Conservation (phyloP, 2,329 filamentous ascomycete species). For the Scedosporium apiospermum region DNA sequence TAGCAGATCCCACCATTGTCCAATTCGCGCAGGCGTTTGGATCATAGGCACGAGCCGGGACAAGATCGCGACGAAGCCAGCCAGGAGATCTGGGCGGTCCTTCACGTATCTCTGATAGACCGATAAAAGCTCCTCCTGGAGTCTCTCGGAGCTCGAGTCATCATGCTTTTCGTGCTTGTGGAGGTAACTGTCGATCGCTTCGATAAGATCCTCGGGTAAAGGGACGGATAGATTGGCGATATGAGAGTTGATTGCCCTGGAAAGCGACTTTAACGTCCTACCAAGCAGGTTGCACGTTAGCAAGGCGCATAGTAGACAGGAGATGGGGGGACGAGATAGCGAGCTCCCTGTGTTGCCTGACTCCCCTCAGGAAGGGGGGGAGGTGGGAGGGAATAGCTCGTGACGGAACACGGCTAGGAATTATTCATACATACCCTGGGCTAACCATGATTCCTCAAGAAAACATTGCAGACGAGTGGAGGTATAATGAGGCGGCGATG, state of each 20-base stretch:
- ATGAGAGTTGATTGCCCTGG: constrained; percentile 45
- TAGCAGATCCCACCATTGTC: constrained; percentile 64
- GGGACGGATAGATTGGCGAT: constrained; percentile 43
- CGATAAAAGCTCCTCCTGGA: constrained; percentile 62
- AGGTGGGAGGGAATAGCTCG: neutral
- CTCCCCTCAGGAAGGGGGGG: neutral
- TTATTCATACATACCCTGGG: neutral
- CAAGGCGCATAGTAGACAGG: neutral
- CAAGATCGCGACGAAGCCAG: constrained; percentile 60
- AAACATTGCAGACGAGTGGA: neutral
- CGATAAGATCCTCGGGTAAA: constrained; percentile 55
- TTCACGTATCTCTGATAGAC: constrained; percentile 58
- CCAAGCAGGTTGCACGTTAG: constrained; percentile 7
- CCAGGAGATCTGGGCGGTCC: constrained; percentile 44
- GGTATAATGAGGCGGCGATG: neutral
- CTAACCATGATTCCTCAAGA: neutral
- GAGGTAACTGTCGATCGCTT: constrained; percentile 57
- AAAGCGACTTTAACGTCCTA: constrained; percentile 52
- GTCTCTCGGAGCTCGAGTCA: constrained; percentile 56
- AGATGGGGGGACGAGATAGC: neutral
- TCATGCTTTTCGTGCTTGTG: constrained; percentile 59
- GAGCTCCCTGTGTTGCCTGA: neutral
- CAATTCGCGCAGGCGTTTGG: constrained; percentile 49
- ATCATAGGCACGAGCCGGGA: constrained; percentile 55
- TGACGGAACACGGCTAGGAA: neutral